These are phyloP conservation scores for Pichia thaimueangensis DNA, from an alignment of 805 yeast genomes.

Conservation along the genomic window DNA sequence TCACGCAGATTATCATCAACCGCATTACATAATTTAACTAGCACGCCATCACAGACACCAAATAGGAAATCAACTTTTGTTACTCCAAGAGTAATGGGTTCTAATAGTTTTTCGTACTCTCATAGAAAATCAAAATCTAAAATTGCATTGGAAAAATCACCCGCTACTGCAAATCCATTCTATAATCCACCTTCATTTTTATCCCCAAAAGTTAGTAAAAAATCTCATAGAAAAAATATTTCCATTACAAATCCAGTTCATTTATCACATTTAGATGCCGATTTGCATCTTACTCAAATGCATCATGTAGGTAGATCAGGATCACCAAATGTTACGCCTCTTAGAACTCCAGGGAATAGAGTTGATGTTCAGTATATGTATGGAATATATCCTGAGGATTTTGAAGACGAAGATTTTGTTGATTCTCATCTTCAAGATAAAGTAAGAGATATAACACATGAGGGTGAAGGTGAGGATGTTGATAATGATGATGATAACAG, in stretches of 20 bases:
- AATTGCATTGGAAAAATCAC: constrained; percentile 28
- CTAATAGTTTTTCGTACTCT: background rate
- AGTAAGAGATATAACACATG: background rate
- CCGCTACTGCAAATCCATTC: constrained; percentile 39
- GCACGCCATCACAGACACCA: constrained; percentile 11
- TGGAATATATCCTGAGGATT: constrained; percentile 16
- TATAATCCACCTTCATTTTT: constrained; percentile 40
- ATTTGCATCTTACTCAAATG: constrained; percentile 23
- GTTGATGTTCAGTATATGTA: constrained; percentile 11
- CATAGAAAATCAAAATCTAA: constrained; percentile 21
- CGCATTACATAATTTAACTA: constrained; percentile 1
- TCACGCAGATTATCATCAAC: constrained; percentile 15
- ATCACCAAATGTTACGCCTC: constrained; percentile 25
- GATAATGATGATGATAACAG: background rate
- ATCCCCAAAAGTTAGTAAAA: constrained; percentile 35
- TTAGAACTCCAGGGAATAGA: constrained; percentile 23
- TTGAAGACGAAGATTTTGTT: background rate
- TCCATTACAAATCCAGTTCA: constrained; percentile 28
- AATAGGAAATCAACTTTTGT: constrained; percentile 5
- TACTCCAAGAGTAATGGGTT: constrained; percentile 13
- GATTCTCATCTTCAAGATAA: constrained; percentile 11
- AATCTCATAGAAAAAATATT: constrained; percentile 25
- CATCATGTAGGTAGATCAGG: constrained; percentile 13
- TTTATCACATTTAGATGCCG: constrained; percentile 28
- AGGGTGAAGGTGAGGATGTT: background rate